These are phyloP conservation scores for Sechiopsis laciniata DNA, from an alignment of 306 rosid species.

Conservation along the genomic window DNA sequence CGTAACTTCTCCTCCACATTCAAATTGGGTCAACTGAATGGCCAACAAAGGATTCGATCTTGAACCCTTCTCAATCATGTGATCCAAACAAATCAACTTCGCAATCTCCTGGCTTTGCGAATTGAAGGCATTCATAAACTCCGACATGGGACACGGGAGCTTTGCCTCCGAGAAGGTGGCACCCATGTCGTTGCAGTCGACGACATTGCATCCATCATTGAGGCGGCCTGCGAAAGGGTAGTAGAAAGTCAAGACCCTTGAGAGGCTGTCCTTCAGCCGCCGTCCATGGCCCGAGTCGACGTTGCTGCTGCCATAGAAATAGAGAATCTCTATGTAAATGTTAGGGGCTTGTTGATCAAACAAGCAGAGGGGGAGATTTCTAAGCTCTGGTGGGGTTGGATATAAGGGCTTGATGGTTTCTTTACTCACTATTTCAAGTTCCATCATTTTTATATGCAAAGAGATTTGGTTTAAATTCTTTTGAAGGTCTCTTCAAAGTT, in stretches of 20 bases:
- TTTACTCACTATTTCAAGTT: slow-evolving; percentile 31
- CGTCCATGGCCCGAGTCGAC: not conserved
- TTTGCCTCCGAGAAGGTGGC: slow-evolving; percentile 32
- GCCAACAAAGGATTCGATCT: slow-evolving; percentile 21
- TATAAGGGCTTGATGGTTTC: slow-evolving; percentile 49
- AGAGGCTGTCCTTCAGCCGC: slow-evolving; percentile 40
- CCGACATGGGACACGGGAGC: slow-evolving; percentile 21
- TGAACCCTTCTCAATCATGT: not conserved
- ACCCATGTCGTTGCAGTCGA: slow-evolving; percentile 41
- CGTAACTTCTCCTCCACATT: slow-evolving; percentile 44
- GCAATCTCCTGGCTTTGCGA: not conserved
- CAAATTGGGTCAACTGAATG: slow-evolving; percentile 38
- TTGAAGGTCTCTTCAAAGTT: not conserved
- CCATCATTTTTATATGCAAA: not conserved
- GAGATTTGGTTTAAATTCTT: not conserved
- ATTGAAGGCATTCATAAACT: slow-evolving; percentile 25
- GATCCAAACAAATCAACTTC: slow-evolving; percentile 10
- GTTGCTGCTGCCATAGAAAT: slow-evolving; percentile 29
- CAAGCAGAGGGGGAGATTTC: slow-evolving; percentile 29
- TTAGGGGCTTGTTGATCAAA: slow-evolving; percentile 29
- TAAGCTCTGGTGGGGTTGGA: slow-evolving; percentile 38
- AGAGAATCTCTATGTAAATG: slow-evolving; percentile 32
- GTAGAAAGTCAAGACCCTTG: slow-evolving; percentile 35
- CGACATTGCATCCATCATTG: not conserved
- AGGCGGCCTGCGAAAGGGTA: slow-evolving; percentile 32